Base-by-base conservation (phyloP, 345 rosid genomes). In the Syzygium aqueum region DNA sequence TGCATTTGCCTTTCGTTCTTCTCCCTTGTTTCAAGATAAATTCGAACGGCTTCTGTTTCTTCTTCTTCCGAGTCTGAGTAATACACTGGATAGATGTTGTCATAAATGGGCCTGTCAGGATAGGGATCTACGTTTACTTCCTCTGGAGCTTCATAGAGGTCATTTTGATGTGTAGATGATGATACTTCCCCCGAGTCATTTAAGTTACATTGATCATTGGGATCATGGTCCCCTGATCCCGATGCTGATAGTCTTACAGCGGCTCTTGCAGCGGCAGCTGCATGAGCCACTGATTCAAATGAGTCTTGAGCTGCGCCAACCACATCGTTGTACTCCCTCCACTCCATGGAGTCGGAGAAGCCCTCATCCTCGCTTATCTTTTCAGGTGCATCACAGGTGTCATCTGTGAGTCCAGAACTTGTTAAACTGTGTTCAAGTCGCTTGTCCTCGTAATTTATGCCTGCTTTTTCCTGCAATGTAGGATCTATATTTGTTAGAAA, bases 241-340 rank as follows among this genome's bases (percentile, higher is more conserved):
- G 87, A 51, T 87, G 88, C 87, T 15, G 94, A 91, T 86, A 94
- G 94, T 50, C 91, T 88, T 19, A 89, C 80, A 23, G 94, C 93
- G 10, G 93, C 93, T 86, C 90, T 88, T 65, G 94, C 94, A 56
- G 94, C 94, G n/a, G 53, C 91, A 11, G 95, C 95, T 23, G 94
- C 94, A 88, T 89, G 89, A 85, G 89, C 90, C 40, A 93, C 94
- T 27, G 94, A 87, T 88, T 90, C 88, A 53, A 91, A 91, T 43
- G 95, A 94, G 80, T 91, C 93, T 53, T 77, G 89, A 46, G 93
- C 94, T 53, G 94, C 94, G 33, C 80, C 91, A 9, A 87, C 89
- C 27, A 59, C 92, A 50, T 93, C 91, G 61, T 84, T 86, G 80
- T 92, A 91, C 51, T 88, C 73, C 83, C 85, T 65, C 40, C 53